Evolutionary conservation across 441 rosid genomes (phyloP), one percentile per base, ranked within the genome.

Genomic region (Bocquillonia castaneifolia): DNA sequence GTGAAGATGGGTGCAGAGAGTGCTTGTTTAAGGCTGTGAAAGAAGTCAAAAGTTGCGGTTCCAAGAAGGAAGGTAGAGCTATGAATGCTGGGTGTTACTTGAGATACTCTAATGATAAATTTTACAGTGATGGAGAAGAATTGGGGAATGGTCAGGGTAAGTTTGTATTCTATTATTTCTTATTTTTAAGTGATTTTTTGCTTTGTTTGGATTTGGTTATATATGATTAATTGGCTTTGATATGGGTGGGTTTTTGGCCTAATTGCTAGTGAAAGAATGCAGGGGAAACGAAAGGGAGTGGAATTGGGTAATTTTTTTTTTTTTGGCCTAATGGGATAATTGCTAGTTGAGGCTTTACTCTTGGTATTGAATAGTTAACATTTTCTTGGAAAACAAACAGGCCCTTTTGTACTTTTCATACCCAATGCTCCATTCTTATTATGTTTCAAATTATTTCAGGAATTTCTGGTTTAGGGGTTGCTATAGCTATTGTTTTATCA

Each of bases 1-100:
- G 71, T 26, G 57, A 29, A 25, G 79, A 76, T 32, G 83, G 78
- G 0, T 91, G 97, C 48, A 60, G 75, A 22, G 68, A 52, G 47
- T 91, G 97, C 65, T 71, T 91, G 80, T 80, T 72, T 61, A 82
- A 83, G 74, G 97, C 96, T 9, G 79, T 62, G 3, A 66, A 36
- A 54, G 83, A 63, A 59, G 82, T 82, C 42, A 75, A 63, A 70
- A 47, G 76, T 4, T 91, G 97, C 54, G 73, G 59, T 34, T 63
- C 72, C 25, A 85, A 80, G 66, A 77, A 63, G 56, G 93, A 91
- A 74, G 96, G 93, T 28, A 81, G 92, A 80, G 91, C 72, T 3
- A 65, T 89, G 89, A 87, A 85, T 56, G 78, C 81, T 29, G 96
- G 96, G 0, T 91, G 97, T 59, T 91, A 79, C 52, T 72, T 89